Evolutionary conservation across 2,329 filamentous ascomycete genomes (phyloP).

Genomic region (Mollisia scopiformis): DNA sequence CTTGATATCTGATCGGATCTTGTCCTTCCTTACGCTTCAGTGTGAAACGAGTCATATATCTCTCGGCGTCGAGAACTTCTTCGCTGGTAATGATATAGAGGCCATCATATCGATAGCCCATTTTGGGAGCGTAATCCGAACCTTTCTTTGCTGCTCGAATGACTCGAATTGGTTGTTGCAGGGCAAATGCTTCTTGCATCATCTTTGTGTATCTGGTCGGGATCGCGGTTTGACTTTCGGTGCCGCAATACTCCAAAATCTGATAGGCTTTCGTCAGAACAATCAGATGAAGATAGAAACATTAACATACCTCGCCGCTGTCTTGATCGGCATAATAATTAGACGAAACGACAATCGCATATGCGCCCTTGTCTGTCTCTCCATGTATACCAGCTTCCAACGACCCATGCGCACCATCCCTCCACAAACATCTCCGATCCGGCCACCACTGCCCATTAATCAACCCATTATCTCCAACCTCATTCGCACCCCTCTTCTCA

Average conservation of each 20-base stretch:
- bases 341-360: conserved; percentile 53
- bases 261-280: conserved; percentile 25
- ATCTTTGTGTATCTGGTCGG: conserved; percentile 42
- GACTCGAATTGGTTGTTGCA: conserved; percentile 49
- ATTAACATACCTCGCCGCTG: conserved; percentile 39
- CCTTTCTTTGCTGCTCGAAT: conserved; percentile 47
- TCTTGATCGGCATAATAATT: conserved; percentile 52
- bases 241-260: conserved; percentile 54
- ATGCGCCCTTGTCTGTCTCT: conserved; percentile 46
- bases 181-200: conserved; percentile 40
- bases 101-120: conserved; percentile 60
- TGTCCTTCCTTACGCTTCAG: conserved; percentile 48
- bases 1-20: conserved; percentile 47
- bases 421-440: conserved; percentile 48
- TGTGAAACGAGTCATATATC: conserved; percentile 50
- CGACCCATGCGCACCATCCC: conserved; percentile 55
- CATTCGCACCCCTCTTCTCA: conserved; percentile 19
- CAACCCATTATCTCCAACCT: conserved; percentile 36
- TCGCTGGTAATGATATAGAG: conserved; percentile 49
- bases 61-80: conserved; percentile 42
- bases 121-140: conserved; percentile 44
- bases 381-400: conserved; percentile 54
- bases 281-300: background rate
- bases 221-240: conserved; percentile 38
- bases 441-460: conserved; percentile 54